phyloP scores from a whole-genome alignment of 768 basidiomycete genomes.

The Leccinum ochraceum region DNA sequence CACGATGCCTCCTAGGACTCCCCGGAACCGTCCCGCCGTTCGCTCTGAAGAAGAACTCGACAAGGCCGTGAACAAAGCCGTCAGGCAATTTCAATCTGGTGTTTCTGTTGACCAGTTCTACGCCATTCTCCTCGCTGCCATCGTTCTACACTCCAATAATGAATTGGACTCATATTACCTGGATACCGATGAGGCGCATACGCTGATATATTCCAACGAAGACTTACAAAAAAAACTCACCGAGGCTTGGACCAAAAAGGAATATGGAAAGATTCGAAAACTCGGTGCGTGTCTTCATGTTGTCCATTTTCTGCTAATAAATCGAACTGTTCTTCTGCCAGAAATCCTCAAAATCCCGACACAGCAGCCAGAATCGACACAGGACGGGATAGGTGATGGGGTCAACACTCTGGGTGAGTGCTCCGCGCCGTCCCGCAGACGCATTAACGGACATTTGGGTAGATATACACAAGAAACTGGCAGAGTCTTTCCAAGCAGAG shows the following conservation, averaged over 20 bases:
- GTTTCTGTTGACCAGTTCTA: not conserved
- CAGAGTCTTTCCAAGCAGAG: not conserved
- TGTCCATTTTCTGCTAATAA: too few relatives aligned
- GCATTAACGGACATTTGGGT: not conserved
- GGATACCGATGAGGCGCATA: not conserved
- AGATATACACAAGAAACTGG: not conserved
- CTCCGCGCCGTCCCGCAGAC: too few relatives aligned
- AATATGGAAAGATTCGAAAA: not conserved
- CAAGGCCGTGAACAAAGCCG: not conserved
- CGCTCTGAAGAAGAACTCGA: not conserved
- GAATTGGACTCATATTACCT: not conserved
- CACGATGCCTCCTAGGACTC: not conserved
- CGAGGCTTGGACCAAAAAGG: not conserved
- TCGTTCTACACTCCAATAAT: not conserved
- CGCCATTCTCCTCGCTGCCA: not conserved
- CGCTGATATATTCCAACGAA: not conserved
- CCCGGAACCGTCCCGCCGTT: not conserved
- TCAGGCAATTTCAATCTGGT: not conserved
- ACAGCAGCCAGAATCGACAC: not conserved
- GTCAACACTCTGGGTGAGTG: not conserved
- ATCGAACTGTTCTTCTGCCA: not conserved
- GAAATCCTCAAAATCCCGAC: not conserved
- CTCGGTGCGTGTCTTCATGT: not conserved
- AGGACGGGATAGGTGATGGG: too few relatives aligned
- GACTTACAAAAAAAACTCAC: not conserved